Evolutionary conservation across 352 stramenopile genomes (phyloP).

Genomic region (Aphanomyces stellatus): DNA sequence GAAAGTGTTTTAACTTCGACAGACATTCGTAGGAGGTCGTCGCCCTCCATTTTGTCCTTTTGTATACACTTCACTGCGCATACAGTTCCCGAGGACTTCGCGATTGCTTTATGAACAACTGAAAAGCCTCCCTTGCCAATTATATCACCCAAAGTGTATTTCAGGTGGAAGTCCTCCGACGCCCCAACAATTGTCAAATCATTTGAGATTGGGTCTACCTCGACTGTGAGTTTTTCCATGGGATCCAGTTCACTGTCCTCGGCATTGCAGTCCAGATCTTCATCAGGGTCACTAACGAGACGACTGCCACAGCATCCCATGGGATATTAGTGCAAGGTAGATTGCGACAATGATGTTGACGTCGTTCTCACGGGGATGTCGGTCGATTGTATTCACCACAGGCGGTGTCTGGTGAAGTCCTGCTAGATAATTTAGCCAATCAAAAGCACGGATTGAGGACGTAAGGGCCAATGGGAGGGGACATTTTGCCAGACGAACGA

Average conservation of each 20-base stretch:
- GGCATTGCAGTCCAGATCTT: neutral
- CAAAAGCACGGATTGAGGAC: too few species aligned
- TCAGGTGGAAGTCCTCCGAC: neutral
- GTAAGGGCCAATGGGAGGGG: too few species aligned
- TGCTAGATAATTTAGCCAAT: too few species aligned
- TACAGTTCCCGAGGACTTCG: constrained; percentile 69
- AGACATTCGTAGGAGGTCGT: constrained; percentile 77
- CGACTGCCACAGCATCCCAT: constrained; percentile 15
- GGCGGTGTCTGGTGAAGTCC: too few species aligned
- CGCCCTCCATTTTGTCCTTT: constrained; percentile 51
- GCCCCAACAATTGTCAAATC: neutral
- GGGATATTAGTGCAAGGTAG: neutral
- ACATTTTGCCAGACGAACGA: too few species aligned
- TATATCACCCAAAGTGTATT: constrained; percentile 64
- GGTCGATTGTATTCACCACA: neutral
- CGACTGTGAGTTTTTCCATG: neutral
- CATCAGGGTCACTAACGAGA: neutral
- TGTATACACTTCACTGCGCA: constrained; percentile 89
- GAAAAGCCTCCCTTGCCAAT: constrained; percentile 88
- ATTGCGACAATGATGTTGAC: neutral
- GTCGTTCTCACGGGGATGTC: neutral
- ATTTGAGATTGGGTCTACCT: constrained; percentile 6
- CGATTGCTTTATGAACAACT: constrained; percentile 73
- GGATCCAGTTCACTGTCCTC: neutral
- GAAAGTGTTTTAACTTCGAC: constrained; percentile 76